A percentile compares a stretch with the other conserved stretches of the same genome.
phyloP scores from a whole-genome alignment of 2,329 filamentous ascomycete species.

The Rhytidhysteron rufulum region DNA sequence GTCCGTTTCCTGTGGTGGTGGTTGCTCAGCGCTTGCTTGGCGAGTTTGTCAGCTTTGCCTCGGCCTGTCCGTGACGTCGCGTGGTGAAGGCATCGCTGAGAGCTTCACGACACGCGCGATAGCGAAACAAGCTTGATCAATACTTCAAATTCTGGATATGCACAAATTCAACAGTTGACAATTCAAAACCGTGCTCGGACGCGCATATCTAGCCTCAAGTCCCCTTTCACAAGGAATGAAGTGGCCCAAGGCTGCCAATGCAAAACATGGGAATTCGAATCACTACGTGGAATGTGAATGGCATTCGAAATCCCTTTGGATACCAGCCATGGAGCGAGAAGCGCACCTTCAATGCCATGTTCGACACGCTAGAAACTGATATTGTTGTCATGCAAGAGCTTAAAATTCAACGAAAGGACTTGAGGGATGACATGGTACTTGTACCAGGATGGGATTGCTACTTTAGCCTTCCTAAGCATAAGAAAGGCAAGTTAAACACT shows the following conservation, averaged over 20 bases:
- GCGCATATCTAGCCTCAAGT: too few species aligned
- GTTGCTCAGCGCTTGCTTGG: not conserved
- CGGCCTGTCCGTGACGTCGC: not conserved
- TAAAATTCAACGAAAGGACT: slow-evolving; percentile 91
- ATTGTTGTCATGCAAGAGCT: slow-evolving; percentile 94
- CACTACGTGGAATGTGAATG: slow-evolving; percentile 57
- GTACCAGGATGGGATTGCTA: slow-evolving; percentile 94
- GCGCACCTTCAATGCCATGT: slow-evolving; percentile 66
- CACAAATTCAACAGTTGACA: too few species aligned
- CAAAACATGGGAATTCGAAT: slow-evolving; percentile 69
- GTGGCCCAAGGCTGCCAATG: slow-evolving; percentile 7
- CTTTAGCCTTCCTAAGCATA: slow-evolving; percentile 88
- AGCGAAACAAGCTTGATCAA: too few species aligned
- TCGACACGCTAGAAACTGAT: slow-evolving; percentile 86
- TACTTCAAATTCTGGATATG: too few species aligned
- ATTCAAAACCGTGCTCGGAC: too few species aligned
- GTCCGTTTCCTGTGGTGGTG: not conserved
- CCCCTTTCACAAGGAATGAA: not conserved
- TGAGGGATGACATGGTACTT: slow-evolving; percentile 92
- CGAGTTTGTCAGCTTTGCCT: not conserved
- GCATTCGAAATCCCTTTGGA: slow-evolving; percentile 52
- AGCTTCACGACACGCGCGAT: too few species aligned
- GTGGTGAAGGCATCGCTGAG: too few species aligned
- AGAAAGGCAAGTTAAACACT: slow-evolving; percentile 64
- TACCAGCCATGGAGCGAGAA: slow-evolving; percentile 50